These are phyloP conservation scores for Beta macrorhiza DNA, from an alignment of 179 eudicot species.

Conservation along the genomic window DNA sequence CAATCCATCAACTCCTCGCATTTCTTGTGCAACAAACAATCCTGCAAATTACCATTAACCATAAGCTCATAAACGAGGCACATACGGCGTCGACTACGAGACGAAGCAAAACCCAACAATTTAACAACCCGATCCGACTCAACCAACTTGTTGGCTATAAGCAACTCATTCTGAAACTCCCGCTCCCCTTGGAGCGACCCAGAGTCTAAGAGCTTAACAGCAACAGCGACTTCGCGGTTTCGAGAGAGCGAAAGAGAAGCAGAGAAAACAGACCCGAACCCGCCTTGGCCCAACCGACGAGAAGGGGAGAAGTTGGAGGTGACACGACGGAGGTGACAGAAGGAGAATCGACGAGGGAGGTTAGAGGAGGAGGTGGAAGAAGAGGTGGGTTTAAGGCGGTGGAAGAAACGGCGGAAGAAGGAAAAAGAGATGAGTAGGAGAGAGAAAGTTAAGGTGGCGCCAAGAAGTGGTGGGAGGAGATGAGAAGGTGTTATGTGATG, in stretches of 20 bases:
- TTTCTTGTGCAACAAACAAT: slow-evolving; percentile 61
- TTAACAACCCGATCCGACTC: slow-evolving; percentile 47
- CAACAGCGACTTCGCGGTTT: slow-evolving; percentile 28
- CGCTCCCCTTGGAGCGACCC: slow-evolving; percentile 90
- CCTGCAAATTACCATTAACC: slow-evolving; percentile 83
- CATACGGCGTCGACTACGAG: slow-evolving; percentile 59
- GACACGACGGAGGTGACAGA: slow-evolving; percentile 67
- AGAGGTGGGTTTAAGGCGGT: slow-evolving; percentile 38
- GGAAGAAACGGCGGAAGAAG: slow-evolving; percentile 44
- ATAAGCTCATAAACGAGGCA: slow-evolving; percentile 77
- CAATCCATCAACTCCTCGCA: slow-evolving; percentile 49
- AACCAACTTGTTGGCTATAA: slow-evolving; percentile 46
- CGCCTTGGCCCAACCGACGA: slow-evolving; percentile 79
- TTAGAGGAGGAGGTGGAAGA: slow-evolving; percentile 35
- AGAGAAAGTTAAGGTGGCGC: slow-evolving; percentile 24
- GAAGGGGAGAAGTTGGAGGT: slow-evolving; percentile 56
- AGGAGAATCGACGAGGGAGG: slow-evolving; percentile 61
- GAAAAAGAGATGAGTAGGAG: slow-evolving; percentile 39
- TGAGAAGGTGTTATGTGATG: slow-evolving; percentile 1
- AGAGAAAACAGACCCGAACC: slow-evolving; percentile 72
- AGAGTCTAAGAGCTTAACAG: slow-evolving; percentile 73
- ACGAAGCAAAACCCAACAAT: slow-evolving; percentile 68
- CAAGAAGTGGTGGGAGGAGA: slow-evolving; percentile 24
- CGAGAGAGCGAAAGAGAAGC: slow-evolving; percentile 33
- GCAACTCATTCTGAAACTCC: slow-evolving; percentile 87